Evolutionary conservation across 768 basidiomycete species (phyloP).

Genomic region (Mycena albidolilacea): DNA sequence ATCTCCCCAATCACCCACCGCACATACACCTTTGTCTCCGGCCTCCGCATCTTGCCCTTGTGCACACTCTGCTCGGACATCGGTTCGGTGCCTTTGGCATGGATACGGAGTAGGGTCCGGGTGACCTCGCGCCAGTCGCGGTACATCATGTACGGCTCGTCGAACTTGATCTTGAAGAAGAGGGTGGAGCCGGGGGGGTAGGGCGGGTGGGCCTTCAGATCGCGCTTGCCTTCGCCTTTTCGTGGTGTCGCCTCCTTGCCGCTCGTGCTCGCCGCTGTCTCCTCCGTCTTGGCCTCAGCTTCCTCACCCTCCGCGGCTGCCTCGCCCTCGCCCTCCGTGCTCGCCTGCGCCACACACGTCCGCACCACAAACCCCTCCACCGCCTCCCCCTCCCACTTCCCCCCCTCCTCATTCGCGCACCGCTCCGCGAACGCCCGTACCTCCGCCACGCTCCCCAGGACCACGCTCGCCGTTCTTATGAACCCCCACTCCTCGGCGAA

Average conservation of each 20-base stretch:
- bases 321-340: conserved; percentile 41
- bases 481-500: conserved; percentile 96
- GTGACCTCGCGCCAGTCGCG: conserved; percentile 98
- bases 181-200: conserved; percentile 88
- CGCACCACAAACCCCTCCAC: conserved; percentile 88
- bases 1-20: conserved; percentile 90
- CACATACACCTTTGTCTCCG: conserved; percentile 86
- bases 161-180: conserved; percentile 99
- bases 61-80: conserved; percentile 59
- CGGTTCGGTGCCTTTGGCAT: no score
- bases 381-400: conserved; percentile 73
- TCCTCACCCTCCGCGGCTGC: no score
- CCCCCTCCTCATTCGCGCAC: conserved; percentile 73
- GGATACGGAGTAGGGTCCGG: conserved; percentile 62
- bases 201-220: conserved; percentile 55
- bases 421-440: conserved; percentile 82
- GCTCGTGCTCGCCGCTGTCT: not conserved
- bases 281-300: no score
- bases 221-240: no score
- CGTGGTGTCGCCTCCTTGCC: no score
- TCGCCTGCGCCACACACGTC: conserved; percentile 60
- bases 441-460: conserved; percentile 71
- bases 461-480: conserved; percentile 78
- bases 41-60: conserved; percentile 77
- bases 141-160: conserved; percentile 99